Evolutionary conservation across 768 basidiomycete species (phyloP).

Genomic region (Candolleomyces eurysporus): DNA sequence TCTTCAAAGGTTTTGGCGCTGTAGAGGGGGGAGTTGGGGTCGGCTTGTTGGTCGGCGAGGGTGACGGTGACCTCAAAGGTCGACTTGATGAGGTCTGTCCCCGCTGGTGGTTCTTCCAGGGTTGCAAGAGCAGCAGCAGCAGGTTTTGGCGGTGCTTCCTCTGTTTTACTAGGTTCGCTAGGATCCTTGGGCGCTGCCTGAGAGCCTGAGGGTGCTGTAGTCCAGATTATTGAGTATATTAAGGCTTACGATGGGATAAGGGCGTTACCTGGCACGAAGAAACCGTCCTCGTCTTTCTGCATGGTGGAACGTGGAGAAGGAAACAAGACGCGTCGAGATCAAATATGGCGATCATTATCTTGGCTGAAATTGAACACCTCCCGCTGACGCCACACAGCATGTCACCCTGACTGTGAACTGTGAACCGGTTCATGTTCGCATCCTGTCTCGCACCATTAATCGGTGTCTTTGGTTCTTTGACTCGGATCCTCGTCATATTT

Average conservation of each 20-base stretch:
- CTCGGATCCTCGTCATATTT: no score
- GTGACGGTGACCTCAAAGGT: constrained; percentile 88
- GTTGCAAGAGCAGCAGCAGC: neutral
- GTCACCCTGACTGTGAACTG: no score
- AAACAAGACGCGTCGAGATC: neutral
- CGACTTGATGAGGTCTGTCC: constrained; percentile 59
- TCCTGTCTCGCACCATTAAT: no score
- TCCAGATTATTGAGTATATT: constrained; percentile 2
- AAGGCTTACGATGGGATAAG: neutral
- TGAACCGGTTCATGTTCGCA: no score
- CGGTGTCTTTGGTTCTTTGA: no score
- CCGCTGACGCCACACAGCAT: no score
- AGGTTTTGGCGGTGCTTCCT: neutral
- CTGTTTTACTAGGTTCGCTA: constrained; percentile 15
- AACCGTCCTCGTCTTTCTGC: constrained; percentile 80
- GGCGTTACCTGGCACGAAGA: constrained; percentile 60
- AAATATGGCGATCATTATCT: neutral
- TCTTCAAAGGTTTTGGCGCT: constrained; percentile 95
- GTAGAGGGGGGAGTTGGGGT: constrained; percentile 93
- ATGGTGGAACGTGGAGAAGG: constrained; percentile 24
- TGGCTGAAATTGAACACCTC: neutral
- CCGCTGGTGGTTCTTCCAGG: constrained; percentile 14
- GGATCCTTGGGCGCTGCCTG: constrained; percentile 23
- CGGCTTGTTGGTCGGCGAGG: constrained; percentile 91
- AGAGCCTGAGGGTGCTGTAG: constrained; percentile 14